These are phyloP conservation scores for Cystobasidium sp. DNA, from an alignment of 1,284 basidiomycete species.

Conservation along the genomic window DNA sequence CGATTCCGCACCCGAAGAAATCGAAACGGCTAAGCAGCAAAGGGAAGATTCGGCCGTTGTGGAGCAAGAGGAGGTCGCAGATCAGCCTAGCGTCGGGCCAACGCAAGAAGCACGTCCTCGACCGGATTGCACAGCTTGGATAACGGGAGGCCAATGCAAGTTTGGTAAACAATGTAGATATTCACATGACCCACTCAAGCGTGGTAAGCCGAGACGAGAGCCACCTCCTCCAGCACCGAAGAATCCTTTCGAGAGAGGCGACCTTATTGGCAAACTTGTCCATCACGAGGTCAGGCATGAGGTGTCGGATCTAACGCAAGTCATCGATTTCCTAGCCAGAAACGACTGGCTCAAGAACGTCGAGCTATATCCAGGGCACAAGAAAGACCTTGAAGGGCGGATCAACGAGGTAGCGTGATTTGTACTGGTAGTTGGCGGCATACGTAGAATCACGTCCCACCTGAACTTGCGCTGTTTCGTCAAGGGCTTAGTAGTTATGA, in stretches of 20 bases:
- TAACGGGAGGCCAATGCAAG: constrained; percentile 25
- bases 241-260: constrained; percentile 39
- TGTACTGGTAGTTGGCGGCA: background rate
- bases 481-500: too few relatives aligned
- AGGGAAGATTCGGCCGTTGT: background rate
- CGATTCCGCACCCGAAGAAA: constrained; percentile 3
- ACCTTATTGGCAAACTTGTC: constrained; percentile 65
- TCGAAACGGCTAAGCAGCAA: background rate
- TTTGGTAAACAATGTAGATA: constrained; percentile 40
- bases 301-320: constrained; percentile 88
- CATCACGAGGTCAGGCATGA: constrained; percentile 87
- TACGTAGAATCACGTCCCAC: background rate
- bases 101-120: background rate
- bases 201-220: constrained; percentile 16
- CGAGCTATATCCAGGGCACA: constrained; percentile 79
- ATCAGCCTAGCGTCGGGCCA: background rate
- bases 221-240: background rate
- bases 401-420: constrained; percentile 20
- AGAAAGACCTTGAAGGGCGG: constrained; percentile 62
- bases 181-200: constrained; percentile 23
- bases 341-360: constrained; percentile 86
- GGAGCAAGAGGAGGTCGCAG: background rate
- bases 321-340: constrained; percentile 86
- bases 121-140: constrained; percentile 15
- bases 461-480: too few relatives aligned